Evolutionary conservation across 2,329 filamentous ascomycete species (phyloP).

Genomic region (Verticillium zaregamsianum): DNA sequence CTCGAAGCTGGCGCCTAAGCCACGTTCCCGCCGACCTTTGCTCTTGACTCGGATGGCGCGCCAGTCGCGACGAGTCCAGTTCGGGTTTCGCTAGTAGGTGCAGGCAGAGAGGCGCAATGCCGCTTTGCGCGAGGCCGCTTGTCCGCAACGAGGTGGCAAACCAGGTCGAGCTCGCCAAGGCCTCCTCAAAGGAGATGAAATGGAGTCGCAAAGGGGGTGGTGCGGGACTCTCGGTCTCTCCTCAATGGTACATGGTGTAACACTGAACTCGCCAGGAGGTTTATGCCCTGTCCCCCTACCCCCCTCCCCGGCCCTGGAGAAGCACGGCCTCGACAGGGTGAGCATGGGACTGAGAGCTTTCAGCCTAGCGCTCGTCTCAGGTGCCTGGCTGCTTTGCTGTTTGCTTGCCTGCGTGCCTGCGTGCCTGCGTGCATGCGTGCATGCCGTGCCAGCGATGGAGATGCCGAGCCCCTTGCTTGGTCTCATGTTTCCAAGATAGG

Average conservation of each 20-base stretch:
- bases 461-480: background rate
- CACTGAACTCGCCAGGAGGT: background rate
- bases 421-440: background rate
- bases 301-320: background rate
- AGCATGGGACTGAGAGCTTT: background rate
- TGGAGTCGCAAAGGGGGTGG: background rate
- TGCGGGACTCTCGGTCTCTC: background rate
- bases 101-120: background rate
- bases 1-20: background rate
- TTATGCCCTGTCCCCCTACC: background rate
- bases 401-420: background rate
- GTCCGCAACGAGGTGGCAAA: background rate
- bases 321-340: background rate
- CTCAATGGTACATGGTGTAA: background rate
- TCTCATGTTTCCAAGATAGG: background rate
- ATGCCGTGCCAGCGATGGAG: background rate
- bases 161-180: background rate
- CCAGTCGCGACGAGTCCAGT: background rate
- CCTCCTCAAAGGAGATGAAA: background rate
- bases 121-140: background rate
- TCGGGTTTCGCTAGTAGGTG: background rate
- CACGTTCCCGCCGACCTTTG: background rate
- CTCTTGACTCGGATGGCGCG: background rate
- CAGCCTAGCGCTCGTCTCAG: background rate
- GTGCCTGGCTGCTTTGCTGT: background rate